phyloP scores from a whole-genome alignment of 805 yeast genomes.

The Zygotorulaspora sp. region DNA sequence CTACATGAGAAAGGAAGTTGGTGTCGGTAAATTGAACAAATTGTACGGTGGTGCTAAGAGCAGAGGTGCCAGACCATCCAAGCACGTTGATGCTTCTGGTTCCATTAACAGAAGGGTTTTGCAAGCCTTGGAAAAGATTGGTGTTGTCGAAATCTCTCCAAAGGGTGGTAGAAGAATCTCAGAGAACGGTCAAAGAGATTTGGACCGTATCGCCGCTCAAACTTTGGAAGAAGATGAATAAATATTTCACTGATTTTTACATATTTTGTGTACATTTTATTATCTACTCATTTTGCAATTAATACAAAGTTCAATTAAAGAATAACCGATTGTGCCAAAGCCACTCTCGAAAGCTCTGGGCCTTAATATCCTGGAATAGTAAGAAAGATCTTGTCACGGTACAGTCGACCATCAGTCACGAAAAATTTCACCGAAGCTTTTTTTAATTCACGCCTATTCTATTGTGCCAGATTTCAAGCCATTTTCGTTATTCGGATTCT shows the following conservation, averaged over 20 bases:
- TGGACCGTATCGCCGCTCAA: slow-evolving; percentile 99
- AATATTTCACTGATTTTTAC: slow-evolving; percentile 20
- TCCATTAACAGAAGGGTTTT: slow-evolving; percentile 97
- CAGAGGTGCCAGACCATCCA: slow-evolving; percentile 99
- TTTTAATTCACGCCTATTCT: too few relatives aligned
- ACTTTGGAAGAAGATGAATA: slow-evolving; percentile 86
- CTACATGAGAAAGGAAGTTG: slow-evolving; percentile 98
- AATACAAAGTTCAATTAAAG: slow-evolving; percentile 13
- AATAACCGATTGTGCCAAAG: too few relatives aligned
- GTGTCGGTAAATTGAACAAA: slow-evolving; percentile 99
- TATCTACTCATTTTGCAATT: slow-evolving; percentile 20
- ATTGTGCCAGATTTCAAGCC: too few relatives aligned
- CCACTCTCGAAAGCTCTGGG: too few relatives aligned
- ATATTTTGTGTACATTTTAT: slow-evolving; percentile 23
- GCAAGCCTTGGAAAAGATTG: slow-evolving; percentile 97
- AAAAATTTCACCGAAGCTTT: too few relatives aligned
- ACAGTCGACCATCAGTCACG: too few relatives aligned
- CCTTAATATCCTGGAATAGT: not conserved
- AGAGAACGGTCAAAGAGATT: slow-evolving; percentile 99
- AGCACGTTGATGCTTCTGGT: slow-evolving; percentile 98
- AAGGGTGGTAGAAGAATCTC: slow-evolving; percentile 99
- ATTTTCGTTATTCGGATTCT: too few relatives aligned
- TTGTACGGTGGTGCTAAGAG: slow-evolving; percentile 98
- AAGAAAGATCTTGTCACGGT: too few relatives aligned
- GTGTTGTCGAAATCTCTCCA: slow-evolving; percentile 92